A percentile compares a stretch with the other conserved stretches of the same genome.
phyloP scores from a whole-genome alignment of 352 stramenopile species.

The Saprolegnia diclina region DNA sequence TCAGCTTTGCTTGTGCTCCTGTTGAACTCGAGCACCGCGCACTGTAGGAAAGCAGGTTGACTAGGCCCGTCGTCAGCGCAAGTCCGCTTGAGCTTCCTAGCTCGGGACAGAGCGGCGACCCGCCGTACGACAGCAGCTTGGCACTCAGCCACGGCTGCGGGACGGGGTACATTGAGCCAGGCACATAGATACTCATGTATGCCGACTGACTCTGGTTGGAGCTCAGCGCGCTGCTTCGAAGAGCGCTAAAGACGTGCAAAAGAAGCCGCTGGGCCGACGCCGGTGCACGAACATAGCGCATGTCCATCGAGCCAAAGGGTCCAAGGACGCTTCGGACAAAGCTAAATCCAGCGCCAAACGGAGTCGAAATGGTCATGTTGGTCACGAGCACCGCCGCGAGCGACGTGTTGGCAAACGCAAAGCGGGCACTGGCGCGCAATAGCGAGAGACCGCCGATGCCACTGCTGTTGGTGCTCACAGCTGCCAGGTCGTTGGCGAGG shows the following conservation, averaged over 20 bases:
- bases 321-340: background rate
- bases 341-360: background rate
- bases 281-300: background rate
- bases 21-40: background rate
- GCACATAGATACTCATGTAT: background rate
- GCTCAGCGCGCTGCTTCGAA: background rate
- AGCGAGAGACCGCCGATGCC: background rate
- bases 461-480: background rate
- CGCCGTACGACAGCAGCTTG: background rate
- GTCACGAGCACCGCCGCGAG: background rate
- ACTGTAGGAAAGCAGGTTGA: background rate
- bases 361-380: background rate
- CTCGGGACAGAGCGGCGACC: background rate
- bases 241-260: background rate
- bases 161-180: background rate
- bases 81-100: background rate
- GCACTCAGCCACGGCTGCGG: background rate
- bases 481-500: background rate
- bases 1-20: background rate
- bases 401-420: background rate
- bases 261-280: background rate
- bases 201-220: background rate
- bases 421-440: background rate
- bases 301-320: background rate
- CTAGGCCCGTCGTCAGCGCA: background rate